These are phyloP conservation scores for Aegilops sharonensis DNA, from an alignment of 176 grass and related monocot genomes.

Conservation along the genomic window DNA sequence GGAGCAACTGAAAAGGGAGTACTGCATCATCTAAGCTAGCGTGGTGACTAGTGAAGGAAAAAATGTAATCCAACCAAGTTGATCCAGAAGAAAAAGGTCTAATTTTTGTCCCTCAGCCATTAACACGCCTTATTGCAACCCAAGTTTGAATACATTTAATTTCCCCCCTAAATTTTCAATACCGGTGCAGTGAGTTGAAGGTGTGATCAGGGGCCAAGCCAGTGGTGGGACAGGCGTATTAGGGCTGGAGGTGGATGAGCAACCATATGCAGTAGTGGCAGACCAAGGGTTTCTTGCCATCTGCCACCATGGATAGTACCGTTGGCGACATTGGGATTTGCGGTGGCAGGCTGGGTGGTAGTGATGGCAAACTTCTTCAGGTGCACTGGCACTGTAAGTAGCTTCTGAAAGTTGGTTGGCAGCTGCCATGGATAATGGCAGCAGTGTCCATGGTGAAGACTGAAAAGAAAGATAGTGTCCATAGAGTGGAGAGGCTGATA, in stretches of 20 bases:
- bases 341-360: neutral
- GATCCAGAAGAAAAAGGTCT: neutral
- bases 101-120: neutral
- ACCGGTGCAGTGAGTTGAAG: neutral
- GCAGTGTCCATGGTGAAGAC: neutral
- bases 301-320: neutral
- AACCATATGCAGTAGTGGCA: neutral
- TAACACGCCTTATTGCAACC: neutral
- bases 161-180: neutral
- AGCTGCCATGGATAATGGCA: neutral
- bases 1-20: neutral
- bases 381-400: neutral
- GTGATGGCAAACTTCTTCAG: neutral
- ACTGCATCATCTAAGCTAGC: neutral
- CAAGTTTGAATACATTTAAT: neutral
- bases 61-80: neutral
- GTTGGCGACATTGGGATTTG: neutral
- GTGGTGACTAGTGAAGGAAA: neutral
- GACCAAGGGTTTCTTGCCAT: neutral
- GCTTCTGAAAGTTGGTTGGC: neutral
- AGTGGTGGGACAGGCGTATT: neutral
- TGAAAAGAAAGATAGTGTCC: neutral
- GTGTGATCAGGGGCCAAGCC: neutral
- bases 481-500: neutral
- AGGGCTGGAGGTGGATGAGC: no score